These are phyloP conservation scores for Alternaria incomplexa DNA, from an alignment of 2,329 filamentous ascomycete species.

Conservation along the genomic window DNA sequence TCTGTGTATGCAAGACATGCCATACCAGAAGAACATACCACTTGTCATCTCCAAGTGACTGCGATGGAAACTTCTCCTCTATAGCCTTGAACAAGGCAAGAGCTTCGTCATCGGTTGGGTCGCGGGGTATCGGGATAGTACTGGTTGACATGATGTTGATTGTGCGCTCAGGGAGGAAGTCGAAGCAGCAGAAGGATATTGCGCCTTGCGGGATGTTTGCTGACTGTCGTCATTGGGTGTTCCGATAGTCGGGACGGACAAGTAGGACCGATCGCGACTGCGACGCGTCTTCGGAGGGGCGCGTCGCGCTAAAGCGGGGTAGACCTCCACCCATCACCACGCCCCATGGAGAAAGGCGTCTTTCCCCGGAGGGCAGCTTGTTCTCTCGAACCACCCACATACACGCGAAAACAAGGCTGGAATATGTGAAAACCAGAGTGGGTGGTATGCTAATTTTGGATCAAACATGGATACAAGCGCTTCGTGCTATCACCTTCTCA, in stretches of 20 bases:
- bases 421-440: not conserved
- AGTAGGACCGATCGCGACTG: not conserved
- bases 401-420: not conserved
- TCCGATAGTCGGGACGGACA: not conserved
- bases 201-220: not conserved
- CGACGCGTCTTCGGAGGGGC: not conserved
- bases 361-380: not conserved
- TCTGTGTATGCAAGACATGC: not conserved
- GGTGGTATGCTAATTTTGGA: not conserved
- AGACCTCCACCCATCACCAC: not conserved
- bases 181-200: not conserved
- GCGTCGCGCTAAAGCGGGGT: not conserved
- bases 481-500: conserved; percentile 13
- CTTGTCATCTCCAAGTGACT: conserved; percentile 51
- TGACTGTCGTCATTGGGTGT: not conserved
- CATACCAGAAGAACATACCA: conserved; percentile 55
- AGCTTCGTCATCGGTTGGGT: conserved; percentile 50
- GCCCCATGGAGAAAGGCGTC: not conserved
- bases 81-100: conserved; percentile 50
- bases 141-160: conserved; percentile 16
- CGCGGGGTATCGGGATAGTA: conserved; percentile 19
- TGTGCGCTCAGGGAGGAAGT: not conserved
- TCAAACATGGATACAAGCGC: not conserved
- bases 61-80: conserved; percentile 53
- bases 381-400: not conserved